Conservation (phyloP, 768 basidiomycete species). For the Rhodotorula graminis region DNA sequence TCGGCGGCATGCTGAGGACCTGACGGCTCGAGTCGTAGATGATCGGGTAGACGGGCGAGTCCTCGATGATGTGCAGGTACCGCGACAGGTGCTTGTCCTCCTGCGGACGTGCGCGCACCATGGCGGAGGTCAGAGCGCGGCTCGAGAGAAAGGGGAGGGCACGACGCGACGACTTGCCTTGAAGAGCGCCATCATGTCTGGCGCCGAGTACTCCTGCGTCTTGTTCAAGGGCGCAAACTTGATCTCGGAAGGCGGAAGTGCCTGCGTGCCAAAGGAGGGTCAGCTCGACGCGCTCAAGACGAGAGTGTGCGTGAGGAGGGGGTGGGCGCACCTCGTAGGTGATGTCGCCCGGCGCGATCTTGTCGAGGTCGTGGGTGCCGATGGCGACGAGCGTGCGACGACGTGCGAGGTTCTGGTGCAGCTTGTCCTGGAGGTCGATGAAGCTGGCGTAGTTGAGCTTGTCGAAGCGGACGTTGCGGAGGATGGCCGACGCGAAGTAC, state of each 20-base stretch:
- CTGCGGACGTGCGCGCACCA: conserved; percentile 49
- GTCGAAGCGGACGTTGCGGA: conserved; percentile 85
- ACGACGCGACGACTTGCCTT: conserved; percentile 57
- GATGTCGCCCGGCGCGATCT: conserved; percentile 56
- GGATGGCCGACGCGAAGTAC: conserved; percentile 80
- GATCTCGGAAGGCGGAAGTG: conserved; percentile 72
- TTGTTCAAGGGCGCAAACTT: conserved; percentile 85
- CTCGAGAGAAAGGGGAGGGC: conserved; percentile 12
- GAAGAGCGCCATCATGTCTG: conserved; percentile 86
- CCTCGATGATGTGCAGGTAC: conserved; percentile 87
- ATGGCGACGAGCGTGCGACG: conserved; percentile 87
- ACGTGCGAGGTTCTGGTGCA: conserved; percentile 92
- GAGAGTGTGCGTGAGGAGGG: too few species aligned
- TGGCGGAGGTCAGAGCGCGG: background rate
- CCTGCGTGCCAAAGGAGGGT: conserved; percentile 12
- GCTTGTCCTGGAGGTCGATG: conserved; percentile 98
- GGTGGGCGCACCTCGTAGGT: conserved; percentile 32
- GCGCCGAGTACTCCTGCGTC: conserved; percentile 69
- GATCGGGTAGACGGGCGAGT: conserved; percentile 93
- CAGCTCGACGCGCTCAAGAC: background rate
- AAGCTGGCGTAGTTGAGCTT: conserved; percentile 86
- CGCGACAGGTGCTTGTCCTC: conserved; percentile 82
- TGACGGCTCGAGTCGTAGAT: conserved; percentile 85
- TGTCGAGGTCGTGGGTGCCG: conserved; percentile 95
- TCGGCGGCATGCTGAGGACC: conserved; percentile 94